Evolutionary conservation across 2,329 filamentous ascomycete genomes (phyloP).

Genomic region (Ophiostoma ips): DNA sequence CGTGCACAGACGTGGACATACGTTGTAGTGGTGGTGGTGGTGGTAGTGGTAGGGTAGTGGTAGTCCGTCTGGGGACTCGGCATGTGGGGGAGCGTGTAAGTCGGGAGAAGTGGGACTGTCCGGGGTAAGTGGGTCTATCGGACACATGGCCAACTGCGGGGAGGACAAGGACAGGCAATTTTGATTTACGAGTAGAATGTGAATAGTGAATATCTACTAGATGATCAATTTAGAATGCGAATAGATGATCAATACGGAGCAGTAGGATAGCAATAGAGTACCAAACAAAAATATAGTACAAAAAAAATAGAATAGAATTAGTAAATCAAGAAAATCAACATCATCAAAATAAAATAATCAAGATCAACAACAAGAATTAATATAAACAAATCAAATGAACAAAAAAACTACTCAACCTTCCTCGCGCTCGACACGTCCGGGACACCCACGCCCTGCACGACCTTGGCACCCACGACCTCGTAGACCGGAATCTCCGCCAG

Average conservation of each 20-base stretch:
- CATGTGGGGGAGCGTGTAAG: constrained; percentile 1
- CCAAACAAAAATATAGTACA: no score
- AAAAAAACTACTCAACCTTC: background rate
- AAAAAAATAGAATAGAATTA: no score
- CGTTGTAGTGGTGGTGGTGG: background rate
- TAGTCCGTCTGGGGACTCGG: background rate
- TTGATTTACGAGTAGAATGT: no score
- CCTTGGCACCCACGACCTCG: constrained; percentile 38
- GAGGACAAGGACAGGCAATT: no score
- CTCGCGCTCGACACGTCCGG: constrained; percentile 25
- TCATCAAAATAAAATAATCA: background rate
- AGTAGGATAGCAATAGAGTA: no score
- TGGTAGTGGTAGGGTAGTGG: no score
- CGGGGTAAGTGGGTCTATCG: background rate
- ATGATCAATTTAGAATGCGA: no score
- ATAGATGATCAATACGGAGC: no score
- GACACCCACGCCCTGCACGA: constrained; percentile 39
- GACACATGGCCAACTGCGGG: no score
- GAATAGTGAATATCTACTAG: no score
- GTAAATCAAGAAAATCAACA: no score
- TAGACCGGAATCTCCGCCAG: constrained; percentile 43
- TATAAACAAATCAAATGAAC: background rate
- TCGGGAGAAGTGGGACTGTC: background rate
- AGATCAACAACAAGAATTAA: background rate
- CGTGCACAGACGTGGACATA: background rate